Evolutionary conservation across 2,329 filamentous ascomycete genomes (phyloP).

Genomic region (Microsporum audouinii): DNA sequence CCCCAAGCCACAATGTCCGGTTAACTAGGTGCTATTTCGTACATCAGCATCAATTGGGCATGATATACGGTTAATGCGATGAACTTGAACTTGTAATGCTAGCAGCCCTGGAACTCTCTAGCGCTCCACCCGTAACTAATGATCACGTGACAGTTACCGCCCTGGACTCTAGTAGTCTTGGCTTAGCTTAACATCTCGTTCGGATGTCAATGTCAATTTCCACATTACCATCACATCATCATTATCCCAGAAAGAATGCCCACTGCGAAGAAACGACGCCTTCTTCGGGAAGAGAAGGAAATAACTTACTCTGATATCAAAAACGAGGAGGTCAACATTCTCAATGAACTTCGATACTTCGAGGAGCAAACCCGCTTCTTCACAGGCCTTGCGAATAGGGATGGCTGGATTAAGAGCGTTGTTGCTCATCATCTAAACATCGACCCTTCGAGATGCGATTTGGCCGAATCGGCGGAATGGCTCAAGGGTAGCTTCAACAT

Average conservation of each 20-base stretch:
- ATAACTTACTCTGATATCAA: constrained; percentile 17
- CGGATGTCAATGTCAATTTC: too few species aligned
- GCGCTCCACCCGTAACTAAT: too few species aligned
- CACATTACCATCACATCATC: too few species aligned
- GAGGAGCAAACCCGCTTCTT: constrained; percentile 7
- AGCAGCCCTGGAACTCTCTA: too few species aligned
- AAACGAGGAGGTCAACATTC: constrained; percentile 18
- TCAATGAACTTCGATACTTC: constrained; percentile 15
- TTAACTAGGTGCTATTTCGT: too few species aligned
- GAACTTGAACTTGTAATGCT: too few species aligned
- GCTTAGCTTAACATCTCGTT: background rate
- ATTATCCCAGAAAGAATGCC: background rate
- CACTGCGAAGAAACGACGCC: background rate
- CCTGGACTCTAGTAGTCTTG: too few species aligned
- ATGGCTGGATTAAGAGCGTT: constrained; percentile 5
- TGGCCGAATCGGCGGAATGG: constrained; percentile 13
- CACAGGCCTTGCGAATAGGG: constrained; percentile 2
- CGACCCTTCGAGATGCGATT: constrained; percentile 4
- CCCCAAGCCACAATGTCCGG: too few species aligned
- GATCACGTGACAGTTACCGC: too few species aligned
- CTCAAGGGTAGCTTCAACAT: constrained; percentile 28
- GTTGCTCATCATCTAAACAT: constrained; percentile 12
- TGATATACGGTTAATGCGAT: too few species aligned
- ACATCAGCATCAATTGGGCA: too few species aligned
- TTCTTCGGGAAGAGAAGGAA: constrained; percentile 15